These are phyloP conservation scores for Wickerhamomyces canadensis DNA, from an alignment of 805 yeast species.

Conservation along the genomic window DNA sequence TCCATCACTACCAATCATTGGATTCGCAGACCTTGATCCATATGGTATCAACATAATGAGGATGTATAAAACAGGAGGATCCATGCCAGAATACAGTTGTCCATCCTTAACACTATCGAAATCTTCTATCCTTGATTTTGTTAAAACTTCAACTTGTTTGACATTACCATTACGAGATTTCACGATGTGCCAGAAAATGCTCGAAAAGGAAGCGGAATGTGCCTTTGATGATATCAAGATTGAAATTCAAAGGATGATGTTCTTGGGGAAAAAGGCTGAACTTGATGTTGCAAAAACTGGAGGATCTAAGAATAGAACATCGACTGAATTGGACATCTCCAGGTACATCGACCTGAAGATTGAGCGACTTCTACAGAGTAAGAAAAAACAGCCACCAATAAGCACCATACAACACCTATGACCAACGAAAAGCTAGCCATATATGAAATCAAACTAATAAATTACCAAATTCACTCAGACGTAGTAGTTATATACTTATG, in stretches of 20 bases:
- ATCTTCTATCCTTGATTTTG: conserved; percentile 16
- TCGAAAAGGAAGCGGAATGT: conserved; percentile 7
- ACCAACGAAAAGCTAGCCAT: no score
- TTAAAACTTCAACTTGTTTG: conserved; percentile 10
- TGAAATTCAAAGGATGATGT: conserved; percentile 54
- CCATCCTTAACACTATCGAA: conserved; percentile 11
- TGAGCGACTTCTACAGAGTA: no score
- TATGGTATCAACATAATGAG: conserved; percentile 56
- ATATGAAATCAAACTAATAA: no score
- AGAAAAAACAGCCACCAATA: no score
- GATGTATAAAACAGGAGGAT: conserved; percentile 31
- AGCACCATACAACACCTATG: no score
- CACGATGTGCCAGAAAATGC: conserved; percentile 19
- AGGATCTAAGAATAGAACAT: background rate
- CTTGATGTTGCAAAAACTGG: conserved; percentile 36
- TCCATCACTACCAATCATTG: conserved; percentile 32
- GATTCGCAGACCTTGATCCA: conserved; percentile 61
- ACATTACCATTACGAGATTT: conserved; percentile 25
- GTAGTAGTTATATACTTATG: no score
- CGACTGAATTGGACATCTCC: background rate
- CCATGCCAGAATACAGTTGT: conserved; percentile 2
- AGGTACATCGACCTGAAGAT: background rate
- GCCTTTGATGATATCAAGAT: conserved; percentile 19
- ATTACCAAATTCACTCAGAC: no score
- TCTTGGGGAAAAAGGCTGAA: conserved; percentile 54